Conservation (phyloP, 495 filamentous ascomycete genomes). For the Cercophora newfieldiana region DNA sequence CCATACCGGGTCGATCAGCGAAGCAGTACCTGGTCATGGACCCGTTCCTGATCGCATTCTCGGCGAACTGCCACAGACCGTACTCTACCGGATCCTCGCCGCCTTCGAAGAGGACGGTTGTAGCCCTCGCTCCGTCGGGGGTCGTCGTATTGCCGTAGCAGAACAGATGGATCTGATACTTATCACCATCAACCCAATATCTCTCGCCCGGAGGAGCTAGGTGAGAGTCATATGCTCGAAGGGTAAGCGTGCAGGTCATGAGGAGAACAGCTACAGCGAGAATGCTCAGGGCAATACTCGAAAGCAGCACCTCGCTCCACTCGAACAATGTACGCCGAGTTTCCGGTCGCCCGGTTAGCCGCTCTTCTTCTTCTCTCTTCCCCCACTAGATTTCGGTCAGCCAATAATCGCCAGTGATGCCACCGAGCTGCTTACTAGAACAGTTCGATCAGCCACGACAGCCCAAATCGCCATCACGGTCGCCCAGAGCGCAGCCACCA, state of each 20-base stretch:
- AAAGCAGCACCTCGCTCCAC: conserved; percentile 80
- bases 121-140: conserved; percentile 47
- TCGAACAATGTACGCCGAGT: conserved; percentile 76
- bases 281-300: conserved; percentile 65
- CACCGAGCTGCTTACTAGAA: conserved; percentile 48
- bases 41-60: conserved; percentile 65
- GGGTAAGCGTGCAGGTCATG: conserved; percentile 72
- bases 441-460: conserved; percentile 55
- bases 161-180: conserved; percentile 81
- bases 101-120: conserved; percentile 81
- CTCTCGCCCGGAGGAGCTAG: conserved; percentile 68
- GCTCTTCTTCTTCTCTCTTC: conserved; percentile 86
- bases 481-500: conserved; percentile 77
- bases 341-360: conserved; percentile 87
- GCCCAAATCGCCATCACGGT: conserved; percentile 47
- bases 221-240: conserved; percentile 73
- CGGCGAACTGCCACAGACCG: conserved; percentile 69
- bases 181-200: conserved; percentile 76
- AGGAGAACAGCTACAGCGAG: conserved; percentile 67
- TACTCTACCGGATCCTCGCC: conserved; percentile 77
- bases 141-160: conserved; percentile 70
- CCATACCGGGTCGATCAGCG: conserved; percentile 88
- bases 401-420: neutral
- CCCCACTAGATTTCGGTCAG: conserved; percentile 58
- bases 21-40: conserved; percentile 89